Base-by-base conservation (phyloP, 495 filamentous ascomycete species). In the Letharia columbiana region DNA sequence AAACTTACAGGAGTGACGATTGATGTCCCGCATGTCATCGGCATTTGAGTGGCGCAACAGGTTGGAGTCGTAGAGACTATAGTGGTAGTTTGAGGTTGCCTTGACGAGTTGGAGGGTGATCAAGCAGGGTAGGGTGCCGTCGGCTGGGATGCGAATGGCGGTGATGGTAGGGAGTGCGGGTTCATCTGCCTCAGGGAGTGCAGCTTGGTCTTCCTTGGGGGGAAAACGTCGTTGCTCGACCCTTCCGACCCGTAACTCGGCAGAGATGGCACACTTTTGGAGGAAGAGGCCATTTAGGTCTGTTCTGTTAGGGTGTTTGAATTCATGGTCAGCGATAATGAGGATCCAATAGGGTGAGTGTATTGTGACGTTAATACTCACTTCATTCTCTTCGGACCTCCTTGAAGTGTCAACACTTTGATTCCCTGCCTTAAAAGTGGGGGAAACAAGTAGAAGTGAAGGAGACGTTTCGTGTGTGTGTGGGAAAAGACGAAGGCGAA, bases 141-240 rank as follows among this genome's bases (percentile, higher is more conserved):
- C 58, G 44, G 64, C 59, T 31, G 64, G 58, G 33, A 66, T 66
- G 9, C 59, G 20, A 45, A 66, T 57, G 45, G 56, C 64, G 4
- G 44, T 37, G 57, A 61, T 54, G 64, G 47, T n/a, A 20, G 44
- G 35, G 18, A 44, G 41, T 57, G 49, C 47, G 3, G 7, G 6
- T 45, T 52, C 1, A 12, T 52, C 12, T 52, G 13, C 23, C 11
- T 52, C 31, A 7, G 10, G 7, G 1, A 9, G 12, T 50, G 4
- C n/a, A 28, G 47, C n/a, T 50, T 4, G 20, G 2, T 50, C 1
- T 50, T 50, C 8, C n/a, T n/a, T 28, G 28, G 47, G n/a, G 3
- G 7, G 2, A 15, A 20, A 45, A 18, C n/a, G n/a, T n/a, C 9
- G 20, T 50, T 7, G 12, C n/a, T 3, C 20, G n/a, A 28, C 47